These are phyloP conservation scores for Metschnikowia orientalis DNA, from an alignment of 805 yeast genomes.

Conservation along the genomic window DNA sequence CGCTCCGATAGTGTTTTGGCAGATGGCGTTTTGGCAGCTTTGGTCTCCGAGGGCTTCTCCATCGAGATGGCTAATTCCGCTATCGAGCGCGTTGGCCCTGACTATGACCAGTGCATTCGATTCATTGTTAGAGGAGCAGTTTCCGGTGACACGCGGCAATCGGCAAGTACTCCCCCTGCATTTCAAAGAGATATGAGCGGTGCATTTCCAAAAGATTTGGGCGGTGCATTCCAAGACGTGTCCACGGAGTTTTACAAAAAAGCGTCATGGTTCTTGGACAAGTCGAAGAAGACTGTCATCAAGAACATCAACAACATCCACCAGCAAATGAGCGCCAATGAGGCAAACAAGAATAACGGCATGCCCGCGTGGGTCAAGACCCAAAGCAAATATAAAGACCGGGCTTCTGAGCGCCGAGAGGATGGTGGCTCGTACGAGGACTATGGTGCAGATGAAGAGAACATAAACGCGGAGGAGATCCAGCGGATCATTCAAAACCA, in stretches of 20 bases:
- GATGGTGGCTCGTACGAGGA: constrained; percentile 36
- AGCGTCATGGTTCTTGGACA: constrained; percentile 55
- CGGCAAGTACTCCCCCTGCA: constrained; percentile 1
- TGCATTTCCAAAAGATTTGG: constrained; percentile 33
- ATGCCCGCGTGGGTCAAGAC: constrained; percentile 76
- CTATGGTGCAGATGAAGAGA: constrained; percentile 46
- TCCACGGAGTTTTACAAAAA: constrained; percentile 53
- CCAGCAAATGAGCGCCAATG: constrained; percentile 10
- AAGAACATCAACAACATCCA: constrained; percentile 60
- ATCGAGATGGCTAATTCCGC: constrained; percentile 58
- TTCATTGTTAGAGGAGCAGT: constrained; percentile 49
- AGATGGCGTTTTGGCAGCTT: constrained; percentile 58
- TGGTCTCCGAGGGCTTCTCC: constrained; percentile 77
- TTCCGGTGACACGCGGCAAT: background rate
- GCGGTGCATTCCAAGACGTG: constrained; percentile 45
- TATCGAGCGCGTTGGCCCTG: constrained; percentile 51
- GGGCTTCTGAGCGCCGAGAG: constrained; percentile 30
- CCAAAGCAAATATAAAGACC: constrained; percentile 44
- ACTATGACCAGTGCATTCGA: constrained; percentile 63
- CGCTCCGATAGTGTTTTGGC: too few relatives aligned
- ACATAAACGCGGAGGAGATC: constrained; percentile 41
- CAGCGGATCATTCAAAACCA: constrained; percentile 36
- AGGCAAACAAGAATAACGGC: constrained; percentile 18
- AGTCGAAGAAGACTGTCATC: constrained; percentile 57
- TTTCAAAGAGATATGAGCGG: constrained; percentile 23